A percentile compares a stretch with the other conserved stretches of the same genome.
Conservation (phyloP, 2,329 filamentous ascomycete species). For the Fusarium sp. region DNA sequence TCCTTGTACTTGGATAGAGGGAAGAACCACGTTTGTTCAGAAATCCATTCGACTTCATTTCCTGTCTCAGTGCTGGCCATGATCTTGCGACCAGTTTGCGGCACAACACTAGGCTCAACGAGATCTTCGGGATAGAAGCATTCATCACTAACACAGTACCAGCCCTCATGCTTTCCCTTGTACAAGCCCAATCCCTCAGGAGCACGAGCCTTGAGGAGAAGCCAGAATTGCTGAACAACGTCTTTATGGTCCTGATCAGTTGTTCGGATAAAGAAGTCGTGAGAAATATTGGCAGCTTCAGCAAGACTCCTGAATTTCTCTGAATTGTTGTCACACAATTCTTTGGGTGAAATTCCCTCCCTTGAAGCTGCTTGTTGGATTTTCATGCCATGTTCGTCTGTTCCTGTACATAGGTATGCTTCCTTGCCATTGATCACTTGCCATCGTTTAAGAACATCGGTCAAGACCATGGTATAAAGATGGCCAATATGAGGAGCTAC, state of each 20-base stretch:
- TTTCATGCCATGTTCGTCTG: conserved; percentile 98
- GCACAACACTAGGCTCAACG: conserved; percentile 79
- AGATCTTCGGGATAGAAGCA: conserved; percentile 88
- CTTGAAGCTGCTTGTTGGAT: conserved; percentile 86
- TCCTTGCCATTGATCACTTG: conserved; percentile 76
- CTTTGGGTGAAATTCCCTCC: conserved; percentile 76
- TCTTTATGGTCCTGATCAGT: conserved; percentile 85
- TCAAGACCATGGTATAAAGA: conserved; percentile 90
- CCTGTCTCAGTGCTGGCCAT: conserved; percentile 89
- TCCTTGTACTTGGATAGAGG: conserved; percentile 85
- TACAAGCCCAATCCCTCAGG: conserved; percentile 80
- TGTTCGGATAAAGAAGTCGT: conserved; percentile 92
- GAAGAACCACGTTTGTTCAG: conserved; percentile 96
- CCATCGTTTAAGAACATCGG: conserved; percentile 94
- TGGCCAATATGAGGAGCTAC: conserved; percentile 93
- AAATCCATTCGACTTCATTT: conserved; percentile 93
- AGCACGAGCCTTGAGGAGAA: conserved; percentile 68
- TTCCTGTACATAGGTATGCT: conserved; percentile 86
- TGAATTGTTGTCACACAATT: conserved; percentile 89
- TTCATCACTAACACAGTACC: conserved; percentile 97
- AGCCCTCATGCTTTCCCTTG: conserved; percentile 86
- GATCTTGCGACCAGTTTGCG: conserved; percentile 82
- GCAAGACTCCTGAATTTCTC: conserved; percentile 83
- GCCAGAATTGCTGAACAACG: conserved; percentile 91
- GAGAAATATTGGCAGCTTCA: conserved; percentile 72